These are phyloP conservation scores for Myxozyma mucilagina DNA, from an alignment of 805 yeast genomes.

Conservation along the genomic window DNA sequence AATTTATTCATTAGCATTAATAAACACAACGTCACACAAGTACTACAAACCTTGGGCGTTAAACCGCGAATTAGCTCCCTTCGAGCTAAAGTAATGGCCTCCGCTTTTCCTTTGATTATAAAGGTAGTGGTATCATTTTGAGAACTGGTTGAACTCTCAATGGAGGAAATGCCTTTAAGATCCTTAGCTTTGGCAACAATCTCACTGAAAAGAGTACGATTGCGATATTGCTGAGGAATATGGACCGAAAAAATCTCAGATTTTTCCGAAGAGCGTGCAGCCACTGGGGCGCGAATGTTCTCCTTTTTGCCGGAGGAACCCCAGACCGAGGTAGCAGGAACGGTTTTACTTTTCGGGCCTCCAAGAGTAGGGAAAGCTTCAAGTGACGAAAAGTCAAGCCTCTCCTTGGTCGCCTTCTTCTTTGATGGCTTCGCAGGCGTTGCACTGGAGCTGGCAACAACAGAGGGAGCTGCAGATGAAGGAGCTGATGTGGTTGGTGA, in stretches of 20 bases:
- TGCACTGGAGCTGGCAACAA: slow-evolving; percentile 7
- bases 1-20: background rate
- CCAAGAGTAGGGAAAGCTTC: slow-evolving; percentile 40
- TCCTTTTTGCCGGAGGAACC: slow-evolving; percentile 35
- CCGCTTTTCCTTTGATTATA: slow-evolving; percentile 72
- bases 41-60: slow-evolving; percentile 61
- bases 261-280: slow-evolving; percentile 56
- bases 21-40: background rate
- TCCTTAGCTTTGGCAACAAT: slow-evolving; percentile 50
- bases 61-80: slow-evolving; percentile 72
- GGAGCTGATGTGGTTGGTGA: slow-evolving; percentile 20
- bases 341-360: slow-evolving; percentile 7
- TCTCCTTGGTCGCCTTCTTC: slow-evolving; percentile 15
- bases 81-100: slow-evolving; percentile 66
- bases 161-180: slow-evolving; percentile 15
- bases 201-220: slow-evolving; percentile 64
- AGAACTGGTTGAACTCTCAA: slow-evolving; percentile 29
- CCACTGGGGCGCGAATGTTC: slow-evolving; percentile 36
- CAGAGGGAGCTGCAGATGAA: slow-evolving; percentile 7
- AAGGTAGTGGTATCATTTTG: slow-evolving; percentile 57
- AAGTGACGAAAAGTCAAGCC: slow-evolving; percentile 35
- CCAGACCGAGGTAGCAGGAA: slow-evolving; percentile 23
- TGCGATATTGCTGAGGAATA: slow-evolving; percentile 56
- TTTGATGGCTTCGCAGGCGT: slow-evolving; percentile 3
- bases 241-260: slow-evolving; percentile 80